A percentile compares a stretch with the other conserved stretches of the same genome.
Conservation (phyloP, 148 eudicot species). For the Gaultheria prostrata region DNA sequence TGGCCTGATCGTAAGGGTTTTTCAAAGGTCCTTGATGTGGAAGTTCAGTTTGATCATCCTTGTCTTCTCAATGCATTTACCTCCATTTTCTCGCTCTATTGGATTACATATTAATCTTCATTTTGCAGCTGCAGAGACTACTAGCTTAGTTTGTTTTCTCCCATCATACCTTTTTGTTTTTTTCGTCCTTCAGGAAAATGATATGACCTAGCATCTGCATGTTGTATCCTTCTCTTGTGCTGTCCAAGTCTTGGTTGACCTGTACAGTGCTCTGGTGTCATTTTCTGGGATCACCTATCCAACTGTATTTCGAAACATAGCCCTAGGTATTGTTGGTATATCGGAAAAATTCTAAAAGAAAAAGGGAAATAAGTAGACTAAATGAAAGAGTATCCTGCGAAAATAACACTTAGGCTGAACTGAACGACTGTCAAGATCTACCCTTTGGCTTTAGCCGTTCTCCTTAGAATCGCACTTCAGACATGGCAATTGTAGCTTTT, state of each 20-base stretch:
- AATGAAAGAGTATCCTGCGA: background rate
- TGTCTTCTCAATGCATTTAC: background rate
- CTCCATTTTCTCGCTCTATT: background rate
- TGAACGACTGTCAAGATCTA: background rate
- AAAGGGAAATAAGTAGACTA: background rate
- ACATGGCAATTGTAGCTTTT: background rate
- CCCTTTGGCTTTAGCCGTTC: background rate
- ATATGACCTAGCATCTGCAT: background rate
- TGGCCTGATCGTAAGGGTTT: background rate
- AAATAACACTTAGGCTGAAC: background rate
- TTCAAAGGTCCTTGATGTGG: background rate
- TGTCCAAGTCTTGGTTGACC: background rate
- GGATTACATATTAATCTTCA: background rate
- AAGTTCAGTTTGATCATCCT: slow-evolving; percentile 7
- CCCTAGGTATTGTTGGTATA: background rate
- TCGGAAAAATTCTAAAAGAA: background rate
- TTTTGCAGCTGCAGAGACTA: background rate
- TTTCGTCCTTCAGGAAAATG: background rate
- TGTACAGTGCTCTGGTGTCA: background rate
- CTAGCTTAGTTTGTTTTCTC: background rate
- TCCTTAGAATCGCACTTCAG: background rate
- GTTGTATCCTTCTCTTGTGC: background rate
- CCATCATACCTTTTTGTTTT: background rate
- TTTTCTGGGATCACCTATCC: background rate
- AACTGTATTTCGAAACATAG: background rate